Conservation (phyloP, 202 grass and related monocot species). For the Schoenoplectus tabernaemontani region DNA sequence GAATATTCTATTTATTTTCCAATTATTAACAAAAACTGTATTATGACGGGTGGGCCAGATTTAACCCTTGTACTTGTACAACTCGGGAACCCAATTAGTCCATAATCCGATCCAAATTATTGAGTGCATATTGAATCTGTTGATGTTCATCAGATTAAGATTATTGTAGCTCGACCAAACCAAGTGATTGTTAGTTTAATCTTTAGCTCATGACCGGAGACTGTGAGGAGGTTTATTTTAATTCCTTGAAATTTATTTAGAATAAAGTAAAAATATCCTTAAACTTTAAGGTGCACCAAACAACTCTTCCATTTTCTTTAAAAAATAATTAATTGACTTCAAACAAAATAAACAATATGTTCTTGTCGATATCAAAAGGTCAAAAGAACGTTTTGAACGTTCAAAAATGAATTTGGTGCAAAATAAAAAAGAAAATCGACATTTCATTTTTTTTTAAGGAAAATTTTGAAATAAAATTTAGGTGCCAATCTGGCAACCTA, state of each 20-base stretch:
- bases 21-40: not conserved
- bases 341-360: too few relatives aligned
- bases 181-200: too few relatives aligned
- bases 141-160: too few relatives aligned
- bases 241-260: not conserved
- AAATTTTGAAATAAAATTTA: not conserved
- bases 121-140: too few relatives aligned
- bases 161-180: too few relatives aligned
- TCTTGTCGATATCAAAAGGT: not conserved
- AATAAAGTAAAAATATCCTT: not conserved
- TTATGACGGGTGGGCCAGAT: not conserved
- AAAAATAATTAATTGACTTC: not conserved
- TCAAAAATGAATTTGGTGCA: not conserved
- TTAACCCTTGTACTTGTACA: too few relatives aligned
- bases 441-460: not conserved
- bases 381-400: not conserved
- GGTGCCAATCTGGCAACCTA: not conserved
- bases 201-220: not conserved
- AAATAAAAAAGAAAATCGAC: not conserved
- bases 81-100: too few relatives aligned
- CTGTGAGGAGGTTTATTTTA: too few relatives aligned
- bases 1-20: not conserved
- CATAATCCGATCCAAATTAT: too few relatives aligned
- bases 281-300: not conserved
- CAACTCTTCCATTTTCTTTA: not conserved